Evolutionary conservation across 129 eudicot genomes (phyloP), one percentile per base, ranked within the genome.

Genomic region (Artemisia argyi): DNA sequence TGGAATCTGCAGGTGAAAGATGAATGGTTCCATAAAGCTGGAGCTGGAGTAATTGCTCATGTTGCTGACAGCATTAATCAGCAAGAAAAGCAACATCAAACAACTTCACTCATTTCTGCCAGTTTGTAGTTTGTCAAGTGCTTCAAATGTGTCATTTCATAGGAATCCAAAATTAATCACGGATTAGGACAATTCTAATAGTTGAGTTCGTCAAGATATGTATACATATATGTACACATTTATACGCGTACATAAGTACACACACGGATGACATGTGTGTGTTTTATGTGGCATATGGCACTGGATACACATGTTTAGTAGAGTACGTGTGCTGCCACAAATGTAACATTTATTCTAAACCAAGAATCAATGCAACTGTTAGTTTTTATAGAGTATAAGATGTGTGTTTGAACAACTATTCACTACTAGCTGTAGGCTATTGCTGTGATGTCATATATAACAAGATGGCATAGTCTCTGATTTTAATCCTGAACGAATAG

Each of bases 21-120:
- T 81, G 96, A 90, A 66, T 90, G 91, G 96, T 80, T 95, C 75
- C 97, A 95, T 78, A 90, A 90, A 74, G 94, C 96, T 47, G 99
- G 99, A 63, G 91, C 87, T 14, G 99, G 96, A 80, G 99, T 95
- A 57, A 89, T 95, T 19, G 91, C 89, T 49, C 99, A 95, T 81
- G 97, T 95, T 65, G 94, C 94, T 2, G 97, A 95, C 24, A 81
- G 86, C 82, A 76, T 95, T 39, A 90, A 81, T 81, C 96, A 90
- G 51, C 94, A 90, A 69, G 91, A 85, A 73, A 81, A 71, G 73
- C 88, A 82, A 49, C 91, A 78, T 30, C 86, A 84, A 20, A 54
- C 81, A 61, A 74, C 83, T 61, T 67, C 87, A 20, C 78, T 55
- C 73, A 83, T 88, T 47, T 58, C 94, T 32, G 84, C 99, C 60